Percentiles rank a stretch among this genome's conserved stretches.
Conservation (phyloP, 257 asterid genomes). For the Rubia yunnanensis region DNA sequence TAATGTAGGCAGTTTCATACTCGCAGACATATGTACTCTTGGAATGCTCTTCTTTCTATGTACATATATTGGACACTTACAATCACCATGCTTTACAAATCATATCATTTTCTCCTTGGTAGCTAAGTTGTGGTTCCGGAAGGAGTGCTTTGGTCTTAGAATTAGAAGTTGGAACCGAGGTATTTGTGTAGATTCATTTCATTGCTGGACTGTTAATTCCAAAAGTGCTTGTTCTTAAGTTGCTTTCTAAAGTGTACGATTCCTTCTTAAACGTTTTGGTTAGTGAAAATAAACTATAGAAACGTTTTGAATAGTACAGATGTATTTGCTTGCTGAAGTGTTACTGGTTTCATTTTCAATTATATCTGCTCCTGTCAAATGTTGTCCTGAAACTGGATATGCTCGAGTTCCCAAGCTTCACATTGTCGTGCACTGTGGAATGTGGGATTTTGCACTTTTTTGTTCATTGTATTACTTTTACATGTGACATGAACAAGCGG, state of each 20-base stretch:
- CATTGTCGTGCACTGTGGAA: no score
- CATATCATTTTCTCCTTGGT: background rate
- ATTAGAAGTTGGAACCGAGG: background rate
- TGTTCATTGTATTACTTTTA: background rate
- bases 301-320: background rate
- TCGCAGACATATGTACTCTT: background rate
- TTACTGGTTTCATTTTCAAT: background rate
- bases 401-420: no score
- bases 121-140: background rate
- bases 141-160: background rate
- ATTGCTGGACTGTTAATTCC: background rate
- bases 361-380: no score
- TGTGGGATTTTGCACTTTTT: background rate
- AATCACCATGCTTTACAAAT: background rate
- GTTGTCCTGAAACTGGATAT: no score
- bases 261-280: background rate
- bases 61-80: background rate
- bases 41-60: background rate
- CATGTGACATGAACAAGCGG: no score
- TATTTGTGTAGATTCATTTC: background rate
- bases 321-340: background rate
- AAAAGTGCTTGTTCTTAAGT: background rate
- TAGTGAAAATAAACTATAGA: background rate
- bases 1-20: background rate
- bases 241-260: background rate